Evolutionary conservation across 108 stramenopile genomes (phyloP), one percentile per base, ranked within the genome.

Genomic region (Cyclotella choctawhatcheeana): DNA sequence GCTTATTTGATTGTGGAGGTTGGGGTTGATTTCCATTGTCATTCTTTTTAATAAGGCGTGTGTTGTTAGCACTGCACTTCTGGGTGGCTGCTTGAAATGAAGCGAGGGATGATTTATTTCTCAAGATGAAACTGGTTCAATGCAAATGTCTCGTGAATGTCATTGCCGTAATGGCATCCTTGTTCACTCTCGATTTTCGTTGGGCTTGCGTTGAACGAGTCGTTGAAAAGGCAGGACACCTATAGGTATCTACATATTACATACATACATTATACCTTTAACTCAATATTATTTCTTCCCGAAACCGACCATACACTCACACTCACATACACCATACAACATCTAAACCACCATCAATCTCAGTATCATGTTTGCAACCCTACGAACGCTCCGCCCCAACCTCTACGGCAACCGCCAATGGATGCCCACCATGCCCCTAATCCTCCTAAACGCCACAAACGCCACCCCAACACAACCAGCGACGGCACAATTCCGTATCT

Each of bases 391-490:
- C 24, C 52, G 72, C 20, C 25, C 61, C 5, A 64, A 73, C 22
- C 73, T 66, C n/a, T n/a, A n/a, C 21, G 73, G 73, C 20, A 65
- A 64, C 35, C 73, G 37, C 21, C 64, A 65, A 64, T 94, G 93
- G 93, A 91, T 94, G 89, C 93, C 93, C 20, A 88, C 64, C 62
- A 89, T 94, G 89, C 93, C 93, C 43, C 81, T 94, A 75, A 77
- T 85, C 51, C 68, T 94, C 74, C 82, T 90, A 43, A 74, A 83
- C 37, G 91, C 93, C 26, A 47, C 44, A 10, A 83, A 89, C 58
- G 93, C 91, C 18, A 91, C 91, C 5, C 71, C 76, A 14, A 71
- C 69, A 30, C 30, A 81, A 37, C 90, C 91, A 0, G 88, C 91
- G 2, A 69, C 69, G 27, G 97, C 97, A 18, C 76, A 85, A 14